Evolutionary conservation across 345 rosid genomes (phyloP).

Genomic region (Salix viminalis): DNA sequence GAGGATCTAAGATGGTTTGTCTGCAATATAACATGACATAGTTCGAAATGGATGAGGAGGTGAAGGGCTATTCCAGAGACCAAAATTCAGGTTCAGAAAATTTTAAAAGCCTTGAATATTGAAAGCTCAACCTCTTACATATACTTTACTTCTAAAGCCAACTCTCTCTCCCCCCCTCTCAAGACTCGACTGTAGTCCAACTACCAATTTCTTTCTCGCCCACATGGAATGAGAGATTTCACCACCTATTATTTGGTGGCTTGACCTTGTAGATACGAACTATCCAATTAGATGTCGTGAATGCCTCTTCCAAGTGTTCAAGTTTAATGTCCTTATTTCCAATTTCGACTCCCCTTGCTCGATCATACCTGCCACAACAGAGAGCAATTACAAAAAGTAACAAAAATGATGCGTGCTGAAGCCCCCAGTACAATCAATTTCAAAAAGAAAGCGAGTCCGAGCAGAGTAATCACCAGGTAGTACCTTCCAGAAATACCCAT

Average conservation of each 20-base stretch:
- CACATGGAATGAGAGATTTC: slow-evolving; percentile 12
- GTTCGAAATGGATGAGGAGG: slow-evolving; percentile 13
- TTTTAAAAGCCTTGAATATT: slow-evolving; percentile 20
- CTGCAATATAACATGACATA: not conserved
- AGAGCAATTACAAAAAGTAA: slow-evolving; percentile 7
- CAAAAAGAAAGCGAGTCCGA: not conserved
- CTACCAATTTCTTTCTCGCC: not conserved
- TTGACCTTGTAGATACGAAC: slow-evolving; percentile 95
- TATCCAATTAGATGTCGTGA: slow-evolving; percentile 95
- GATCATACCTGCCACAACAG: slow-evolving; percentile 62
- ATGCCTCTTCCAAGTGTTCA: slow-evolving; percentile 92
- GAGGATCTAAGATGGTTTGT: slow-evolving; percentile 6
- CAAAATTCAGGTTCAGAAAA: slow-evolving; percentile 17
- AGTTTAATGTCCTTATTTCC: slow-evolving; percentile 94
- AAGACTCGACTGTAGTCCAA: not conserved
- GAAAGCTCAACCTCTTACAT: slow-evolving; percentile 8
- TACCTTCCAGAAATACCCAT: not conserved
- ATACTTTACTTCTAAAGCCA: not conserved
- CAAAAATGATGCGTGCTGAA: not conserved
- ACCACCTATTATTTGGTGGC: slow-evolving; percentile 93
- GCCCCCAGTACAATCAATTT: not conserved
- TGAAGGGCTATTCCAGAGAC: slow-evolving; percentile 4
- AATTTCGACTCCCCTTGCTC: slow-evolving; percentile 96
- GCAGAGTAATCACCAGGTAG: not conserved
- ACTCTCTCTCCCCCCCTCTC: not conserved